phyloP scores from a whole-genome alignment of 192 early-diverging fungal genomes.

The Martensiomyces pterosporus region DNA sequence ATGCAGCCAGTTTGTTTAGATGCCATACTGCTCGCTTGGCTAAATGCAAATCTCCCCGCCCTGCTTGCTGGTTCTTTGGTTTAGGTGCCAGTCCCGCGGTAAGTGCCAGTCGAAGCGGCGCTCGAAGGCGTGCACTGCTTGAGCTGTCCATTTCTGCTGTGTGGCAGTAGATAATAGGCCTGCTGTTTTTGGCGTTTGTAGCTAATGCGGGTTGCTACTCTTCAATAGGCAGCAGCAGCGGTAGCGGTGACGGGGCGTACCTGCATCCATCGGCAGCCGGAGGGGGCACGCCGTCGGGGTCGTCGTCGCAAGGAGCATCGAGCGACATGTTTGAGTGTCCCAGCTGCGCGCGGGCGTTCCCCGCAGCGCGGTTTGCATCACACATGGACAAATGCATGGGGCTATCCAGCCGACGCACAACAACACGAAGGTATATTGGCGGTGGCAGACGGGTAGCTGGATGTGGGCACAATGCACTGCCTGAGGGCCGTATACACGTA shows the following conservation, averaged over 20 bases:
- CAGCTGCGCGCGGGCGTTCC: conserved; percentile 71
- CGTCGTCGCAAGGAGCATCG: conserved; percentile 20
- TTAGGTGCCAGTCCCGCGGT: conserved; percentile 53
- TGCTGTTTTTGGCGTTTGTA: conserved; percentile 48
- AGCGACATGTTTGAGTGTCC: conserved; percentile 69
- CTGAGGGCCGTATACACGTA: background rate
- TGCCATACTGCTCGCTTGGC: too few species aligned
- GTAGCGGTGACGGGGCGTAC: too few species aligned
- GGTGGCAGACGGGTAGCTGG: background rate
- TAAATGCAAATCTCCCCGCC: background rate
- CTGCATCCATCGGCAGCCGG: background rate
- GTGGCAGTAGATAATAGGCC: too few species aligned
- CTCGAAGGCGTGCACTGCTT: too few species aligned
- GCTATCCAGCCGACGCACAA: conserved; percentile 51
- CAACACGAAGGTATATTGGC: conserved; percentile 42
- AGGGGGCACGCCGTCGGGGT: background rate
- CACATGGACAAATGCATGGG: conserved; percentile 94
- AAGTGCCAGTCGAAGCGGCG: too few species aligned
- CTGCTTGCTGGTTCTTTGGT: background rate
- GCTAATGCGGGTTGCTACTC: conserved; percentile 2
- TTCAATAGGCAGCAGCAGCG: too few species aligned
- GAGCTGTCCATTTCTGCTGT: too few species aligned
- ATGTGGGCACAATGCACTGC: background rate
- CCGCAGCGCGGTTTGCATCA: conserved; percentile 82
- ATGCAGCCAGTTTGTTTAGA: too few species aligned